These are phyloP conservation scores for Candida tammaniensis DNA, from an alignment of 805 yeast species.

Conservation along the genomic window DNA sequence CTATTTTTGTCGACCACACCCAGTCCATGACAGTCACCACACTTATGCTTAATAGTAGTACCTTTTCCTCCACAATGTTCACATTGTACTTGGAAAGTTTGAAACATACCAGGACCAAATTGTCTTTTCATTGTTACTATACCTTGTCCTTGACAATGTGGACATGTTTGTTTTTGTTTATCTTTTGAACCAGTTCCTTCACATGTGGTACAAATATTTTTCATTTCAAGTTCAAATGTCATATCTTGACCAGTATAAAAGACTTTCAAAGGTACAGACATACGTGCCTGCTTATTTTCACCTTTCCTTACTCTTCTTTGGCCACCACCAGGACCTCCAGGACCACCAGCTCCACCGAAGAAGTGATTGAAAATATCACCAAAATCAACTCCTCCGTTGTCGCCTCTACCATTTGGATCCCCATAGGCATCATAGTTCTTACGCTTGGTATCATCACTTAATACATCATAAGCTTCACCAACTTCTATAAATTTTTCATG, in stretches of 20 bases:
- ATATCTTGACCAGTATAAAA: slow-evolving; percentile 67
- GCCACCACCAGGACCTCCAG: slow-evolving; percentile 9
- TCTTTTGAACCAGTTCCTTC: slow-evolving; percentile 85
- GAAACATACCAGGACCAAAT: slow-evolving; percentile 88
- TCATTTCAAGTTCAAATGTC: slow-evolving; percentile 63
- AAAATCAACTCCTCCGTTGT: slow-evolving; percentile 28
- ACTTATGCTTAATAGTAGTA: slow-evolving; percentile 55
- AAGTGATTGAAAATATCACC: slow-evolving; percentile 57
- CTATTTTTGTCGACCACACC: slow-evolving; percentile 59
- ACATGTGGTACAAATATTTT: slow-evolving; percentile 74
- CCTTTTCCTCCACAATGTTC: slow-evolving; percentile 82
- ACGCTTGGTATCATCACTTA: slow-evolving; percentile 69
- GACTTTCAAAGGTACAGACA: slow-evolving; percentile 59
- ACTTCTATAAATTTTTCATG: slow-evolving; percentile 84
- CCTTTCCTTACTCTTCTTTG: slow-evolving; percentile 54
- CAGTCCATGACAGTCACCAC: slow-evolving; percentile 68
- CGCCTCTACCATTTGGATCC: slow-evolving; percentile 50
- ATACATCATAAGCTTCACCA: slow-evolving; percentile 89
- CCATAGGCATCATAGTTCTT: slow-evolving; percentile 74
- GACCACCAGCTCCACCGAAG: slow-evolving; percentile 32
- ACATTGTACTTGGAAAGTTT: slow-evolving; percentile 77
- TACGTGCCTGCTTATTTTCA: slow-evolving; percentile 53
- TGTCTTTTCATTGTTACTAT: slow-evolving; percentile 62
- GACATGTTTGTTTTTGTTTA: slow-evolving; percentile 64
- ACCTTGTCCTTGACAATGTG: slow-evolving; percentile 75